Evolutionary conservation across 768 basidiomycete genomes (phyloP), one percentile per base, ranked within the genome.

Genomic region (Psilocybe cubensis): DNA sequence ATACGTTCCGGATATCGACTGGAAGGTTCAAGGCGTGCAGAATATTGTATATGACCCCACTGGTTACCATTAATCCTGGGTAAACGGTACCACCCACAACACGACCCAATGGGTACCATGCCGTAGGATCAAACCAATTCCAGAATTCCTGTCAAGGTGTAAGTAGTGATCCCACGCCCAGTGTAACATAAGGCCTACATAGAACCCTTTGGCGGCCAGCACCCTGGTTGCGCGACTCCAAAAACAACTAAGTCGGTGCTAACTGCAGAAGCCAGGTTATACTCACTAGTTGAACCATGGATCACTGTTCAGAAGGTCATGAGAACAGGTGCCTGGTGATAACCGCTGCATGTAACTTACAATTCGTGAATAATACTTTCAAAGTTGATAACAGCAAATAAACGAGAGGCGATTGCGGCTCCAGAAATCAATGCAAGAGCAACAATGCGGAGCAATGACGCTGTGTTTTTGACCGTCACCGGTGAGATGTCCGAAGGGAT

Each of bases 81-180:
- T 98, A 99, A 66, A 99, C 92, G 12, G 97, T 99, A 49, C 96
- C 96, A 51, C 97, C 97, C 42, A 98, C 97, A 48, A 97, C 95
- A 66, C 97, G 94, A 43, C 97, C 97, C 0, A 99, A 86, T 10
- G 97, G 97, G 67, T 99, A 98, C 97, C 97, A 99, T 64, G 96
- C 96, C 3, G 96, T 97, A 20, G 96, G 96, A 74, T 99, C 97
- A 70, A 99, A 99, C 97, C 97, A 99, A 70, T 99, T 99, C 97
- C 97, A 99, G 77, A 99, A 98, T 87, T 92, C 96, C 94, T 97
- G 60, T 53, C 12, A 31, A 10, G 51, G 29, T 54, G 47, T 33
- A 17, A 40, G n/a, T 8, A 20, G 21, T 24, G 4, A 10, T 60
- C n/a, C 50, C 29, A 25, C 33, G 21, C 21, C 52, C 31, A 8